Evolutionary conservation across 257 asterid genomes (phyloP), one percentile per base, ranked within the genome.

Genomic region (Solanum bulbocastanum): DNA sequence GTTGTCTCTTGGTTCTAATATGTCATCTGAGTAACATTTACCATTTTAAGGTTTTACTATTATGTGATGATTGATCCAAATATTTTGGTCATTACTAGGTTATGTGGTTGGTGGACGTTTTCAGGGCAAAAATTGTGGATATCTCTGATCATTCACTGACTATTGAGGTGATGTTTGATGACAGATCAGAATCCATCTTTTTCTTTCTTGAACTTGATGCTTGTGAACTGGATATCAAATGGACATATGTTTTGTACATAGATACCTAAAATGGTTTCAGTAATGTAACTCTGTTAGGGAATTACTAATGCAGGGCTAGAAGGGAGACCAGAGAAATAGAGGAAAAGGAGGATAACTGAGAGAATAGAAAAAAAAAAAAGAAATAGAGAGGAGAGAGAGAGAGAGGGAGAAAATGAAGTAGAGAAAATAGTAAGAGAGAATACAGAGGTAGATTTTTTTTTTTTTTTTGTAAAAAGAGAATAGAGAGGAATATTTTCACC

Each of bases 81-180:
- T 81, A 42, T 81, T 81, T 46, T 30, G 33, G 62, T 71, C 71
- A 46, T 56, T 56, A 83, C 88, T 94, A 97, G 99, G 96, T 97
- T 89, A 94, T 93, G 98, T 93, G 99, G 99, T 91, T 97, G 83
- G 99, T 93, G 91, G 98, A 97, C 92, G 90, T 95, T 88, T 97
- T 97, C 87, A 93, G 99, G 93, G 98, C 96, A 74, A 97, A 93
- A 92, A 94, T 97, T 89, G 99, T 97, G 86, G 99, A 97, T 92
- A 96, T 97, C 85, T 94, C 99, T 82, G 98, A 97, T 88, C 91
- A 92, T 81, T 92, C 98, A 27, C 93, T 97, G 27, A 95, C 98
- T n/a, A 95, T 97, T 65, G 99, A 97, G 98, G 99, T 97, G 89
- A 88, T 87, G 88, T n/a, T 79, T 79, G 66, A 44, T 5, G 68